Evolutionary conservation across 257 asterid genomes (phyloP).

Genomic region (Capsicum rhomboideum): DNA sequence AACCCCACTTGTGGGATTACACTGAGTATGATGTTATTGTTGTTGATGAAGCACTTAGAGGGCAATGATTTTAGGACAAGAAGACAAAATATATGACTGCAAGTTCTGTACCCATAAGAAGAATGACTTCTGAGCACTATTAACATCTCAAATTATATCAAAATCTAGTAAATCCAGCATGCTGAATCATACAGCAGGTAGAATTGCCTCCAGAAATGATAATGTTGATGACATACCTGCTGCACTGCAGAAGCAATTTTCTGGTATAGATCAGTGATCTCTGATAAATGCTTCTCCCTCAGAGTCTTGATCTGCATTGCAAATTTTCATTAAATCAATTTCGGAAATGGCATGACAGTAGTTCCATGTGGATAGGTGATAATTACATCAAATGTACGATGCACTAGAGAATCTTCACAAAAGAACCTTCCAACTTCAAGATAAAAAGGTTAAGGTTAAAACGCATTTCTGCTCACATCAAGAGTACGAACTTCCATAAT

Average conservation of each 20-base stretch:
- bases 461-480: background rate
- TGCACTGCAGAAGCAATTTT: constrained; percentile 64
- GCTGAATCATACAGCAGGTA: background rate
- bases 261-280: constrained; percentile 64
- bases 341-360: background rate
- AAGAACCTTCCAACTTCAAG: background rate
- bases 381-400: background rate
- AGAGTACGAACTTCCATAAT: background rate
- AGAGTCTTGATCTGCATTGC: constrained; percentile 71
- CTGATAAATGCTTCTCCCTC: constrained; percentile 58
- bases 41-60: background rate
- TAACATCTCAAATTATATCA: background rate
- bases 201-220: background rate
- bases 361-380: background rate
- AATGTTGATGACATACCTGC: constrained; percentile 39
- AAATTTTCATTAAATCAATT: background rate
- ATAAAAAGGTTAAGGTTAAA: background rate
- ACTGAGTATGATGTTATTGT: background rate
- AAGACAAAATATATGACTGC: background rate
- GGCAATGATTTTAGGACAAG: background rate
- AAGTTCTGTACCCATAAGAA: background rate
- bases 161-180: background rate
- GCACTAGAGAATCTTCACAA: background rate
- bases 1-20: background rate
- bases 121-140: background rate